Conservation (phyloP, 2,329 filamentous ascomycete genomes). For the Stagonosporopsis rhizophila region DNA sequence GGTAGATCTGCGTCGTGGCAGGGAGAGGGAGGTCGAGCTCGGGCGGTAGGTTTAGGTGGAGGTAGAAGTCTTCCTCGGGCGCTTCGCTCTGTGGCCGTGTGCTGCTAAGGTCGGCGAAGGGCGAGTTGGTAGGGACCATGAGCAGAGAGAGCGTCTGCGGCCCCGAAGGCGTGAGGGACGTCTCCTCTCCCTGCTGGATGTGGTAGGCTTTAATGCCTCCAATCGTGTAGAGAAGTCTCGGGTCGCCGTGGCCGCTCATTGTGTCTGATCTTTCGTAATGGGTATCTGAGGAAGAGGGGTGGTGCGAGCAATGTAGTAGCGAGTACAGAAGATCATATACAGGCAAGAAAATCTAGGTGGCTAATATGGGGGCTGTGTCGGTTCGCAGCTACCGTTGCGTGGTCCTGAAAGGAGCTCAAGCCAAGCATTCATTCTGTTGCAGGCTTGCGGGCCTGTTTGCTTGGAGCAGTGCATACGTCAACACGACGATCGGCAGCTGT, state of each 20-base stretch:
- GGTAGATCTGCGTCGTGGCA: constrained; percentile 96
- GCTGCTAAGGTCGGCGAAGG: constrained; percentile 64
- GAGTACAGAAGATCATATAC: constrained; percentile 1
- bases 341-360: constrained; percentile 1
- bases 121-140: constrained; percentile 91
- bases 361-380: constrained; percentile 16
- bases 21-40: constrained; percentile 93
- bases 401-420: constrained; percentile 10
- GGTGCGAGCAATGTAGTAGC: not conserved
- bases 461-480: constrained; percentile 14
- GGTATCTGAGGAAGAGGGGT: not conserved
- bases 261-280: constrained; percentile 18
- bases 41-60: constrained; percentile 91
- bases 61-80: constrained; percentile 84
- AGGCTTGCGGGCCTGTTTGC: constrained; percentile 12
- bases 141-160: constrained; percentile 90
- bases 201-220: constrained; percentile 91
- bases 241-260: constrained; percentile 62
- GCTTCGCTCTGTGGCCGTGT: constrained; percentile 63
- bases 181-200: constrained; percentile 85
- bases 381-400: constrained; percentile 6
- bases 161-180: constrained; percentile 80
- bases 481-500: constrained; percentile 7
- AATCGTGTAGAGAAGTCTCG: constrained; percentile 66
- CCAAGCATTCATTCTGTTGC: constrained; percentile 15